Conservation (phyloP, 2,329 filamentous ascomycete species). For the Alternaria rosae region DNA sequence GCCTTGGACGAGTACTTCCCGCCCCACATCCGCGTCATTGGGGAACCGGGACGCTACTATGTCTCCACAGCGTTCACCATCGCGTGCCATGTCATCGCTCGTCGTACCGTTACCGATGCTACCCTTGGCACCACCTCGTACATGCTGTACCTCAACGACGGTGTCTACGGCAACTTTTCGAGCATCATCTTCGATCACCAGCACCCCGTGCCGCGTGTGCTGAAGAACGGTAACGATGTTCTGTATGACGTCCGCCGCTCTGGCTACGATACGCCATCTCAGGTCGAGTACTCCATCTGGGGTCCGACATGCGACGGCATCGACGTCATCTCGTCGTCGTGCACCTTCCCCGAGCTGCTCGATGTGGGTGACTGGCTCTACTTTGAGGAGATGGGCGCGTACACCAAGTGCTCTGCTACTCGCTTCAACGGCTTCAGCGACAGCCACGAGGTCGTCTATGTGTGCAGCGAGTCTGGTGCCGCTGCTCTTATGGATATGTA, state of each 20-base stretch:
- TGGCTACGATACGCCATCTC: constrained; percentile 57
- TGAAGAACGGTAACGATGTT: constrained; percentile 68
- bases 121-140: constrained; percentile 73
- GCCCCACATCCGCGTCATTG: constrained; percentile 82
- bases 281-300: constrained; percentile 93
- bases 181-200: constrained; percentile 99
- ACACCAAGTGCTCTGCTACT: constrained; percentile 97
- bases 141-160: constrained; percentile 98
- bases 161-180: constrained; percentile 97
- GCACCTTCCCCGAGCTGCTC: constrained; percentile 76
- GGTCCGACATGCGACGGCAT: constrained; percentile 98
- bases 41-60: constrained; percentile 96
- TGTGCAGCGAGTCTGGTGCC: constrained; percentile 91
- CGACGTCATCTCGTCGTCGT: constrained; percentile 87
- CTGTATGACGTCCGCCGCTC: constrained; percentile 58
- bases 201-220: constrained; percentile 82
- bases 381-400: constrained; percentile 98
- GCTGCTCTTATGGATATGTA: constrained; percentile 67
- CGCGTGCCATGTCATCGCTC: constrained; percentile 94
- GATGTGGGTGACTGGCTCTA: constrained; percentile 98
- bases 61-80: constrained; percentile 92
- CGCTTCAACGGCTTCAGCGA: constrained; percentile 98
- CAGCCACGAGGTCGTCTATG: constrained; percentile 89
- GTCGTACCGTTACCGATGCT: constrained; percentile 83
- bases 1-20: constrained; percentile 92